Evolutionary conservation across 192 early-diverging fungal species (phyloP).

Genomic region (Oehlia diaphana): DNA sequence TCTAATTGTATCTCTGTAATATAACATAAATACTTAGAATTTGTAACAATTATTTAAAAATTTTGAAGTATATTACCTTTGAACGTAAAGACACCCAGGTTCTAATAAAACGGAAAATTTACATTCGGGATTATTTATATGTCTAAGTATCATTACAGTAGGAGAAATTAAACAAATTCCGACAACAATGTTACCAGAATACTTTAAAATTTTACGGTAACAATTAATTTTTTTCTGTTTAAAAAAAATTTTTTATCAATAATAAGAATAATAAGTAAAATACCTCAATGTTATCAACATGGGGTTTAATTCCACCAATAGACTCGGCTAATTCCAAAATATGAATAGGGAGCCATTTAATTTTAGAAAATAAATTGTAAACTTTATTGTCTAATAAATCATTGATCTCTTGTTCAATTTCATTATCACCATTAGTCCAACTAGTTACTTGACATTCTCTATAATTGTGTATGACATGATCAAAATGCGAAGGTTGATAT

Average conservation of each 20-base stretch:
- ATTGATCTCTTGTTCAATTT: conserved; percentile 47
- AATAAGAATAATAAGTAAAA: no score
- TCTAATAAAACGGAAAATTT: conserved; percentile 64
- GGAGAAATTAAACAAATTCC: conserved; percentile 74
- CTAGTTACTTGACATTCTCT: conserved; percentile 68
- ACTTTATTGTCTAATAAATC: conserved; percentile 48
- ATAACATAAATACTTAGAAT: not conserved
- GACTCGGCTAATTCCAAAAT: conserved; percentile 69
- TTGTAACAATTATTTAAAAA: not conserved
- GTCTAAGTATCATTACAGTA: conserved; percentile 71
- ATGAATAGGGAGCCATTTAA: conserved; percentile 75
- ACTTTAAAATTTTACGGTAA: not conserved
- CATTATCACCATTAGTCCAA: conserved; percentile 49
- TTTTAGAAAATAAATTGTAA: conserved; percentile 55
- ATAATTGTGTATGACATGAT: conserved; percentile 73
- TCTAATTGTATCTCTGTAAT: conserved; percentile 55
- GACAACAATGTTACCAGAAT: conserved; percentile 70
- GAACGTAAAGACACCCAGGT: conserved; percentile 72
- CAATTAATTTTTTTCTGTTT: no score
- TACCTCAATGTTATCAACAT: conserved; percentile 78
- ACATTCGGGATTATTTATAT: conserved; percentile 57
- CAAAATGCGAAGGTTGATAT: conserved; percentile 77
- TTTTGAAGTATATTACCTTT: conserved; percentile 40
- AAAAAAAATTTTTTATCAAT: no score
- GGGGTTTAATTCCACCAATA: conserved; percentile 71